Base-by-base conservation (phyloP, 164 flowering plant species). In the Platanus orientalis region DNA sequence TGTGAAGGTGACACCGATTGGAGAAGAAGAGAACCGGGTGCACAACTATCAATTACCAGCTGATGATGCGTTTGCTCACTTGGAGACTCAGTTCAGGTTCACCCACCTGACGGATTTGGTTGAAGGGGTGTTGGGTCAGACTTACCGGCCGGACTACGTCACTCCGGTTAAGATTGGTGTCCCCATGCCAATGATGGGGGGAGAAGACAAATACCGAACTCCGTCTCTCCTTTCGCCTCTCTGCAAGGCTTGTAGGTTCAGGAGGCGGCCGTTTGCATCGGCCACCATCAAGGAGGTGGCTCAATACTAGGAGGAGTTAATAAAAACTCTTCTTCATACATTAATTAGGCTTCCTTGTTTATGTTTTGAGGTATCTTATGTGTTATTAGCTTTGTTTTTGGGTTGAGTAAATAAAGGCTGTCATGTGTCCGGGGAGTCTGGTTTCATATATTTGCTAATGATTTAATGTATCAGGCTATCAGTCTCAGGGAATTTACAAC, bases 161-260 rank as follows among this genome's bases (percentile, higher is more conserved):
- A 79, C 81, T 50, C 85, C 85, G 0, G 90, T 78, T 25, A 85
- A 84, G 81, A 62, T 57, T 7, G 90, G 86, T 6, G 84, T 86
- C 7, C 74, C 85, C 4, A 85, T 84, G 92, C 92, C 96, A 0
- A 74, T 82, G 80, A 78, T 84, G 88, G 90, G 92, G 2, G 96
- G 92, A 0, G 96, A 88, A 61, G 90, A 86, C 76, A 80, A 73
- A 70, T 83, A 86, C 65, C 55, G 63, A 6, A 81, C 87, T 1
- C 73, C 83, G 0, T 80, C 87, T 3, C 67, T 86, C 12, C 72
- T 63, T 59, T 86, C 87, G 21, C 51, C 87, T 42, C 11, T 69
- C 50, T 89, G 92, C 75, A 72, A 56, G 3, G 62, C 57, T 29
- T 84, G 90, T 80, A 79, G 79, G 71, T 84, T 86, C 62, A 65